Conservation (phyloP, 441 rosid species). For the Gossypium schwendimanii region DNA sequence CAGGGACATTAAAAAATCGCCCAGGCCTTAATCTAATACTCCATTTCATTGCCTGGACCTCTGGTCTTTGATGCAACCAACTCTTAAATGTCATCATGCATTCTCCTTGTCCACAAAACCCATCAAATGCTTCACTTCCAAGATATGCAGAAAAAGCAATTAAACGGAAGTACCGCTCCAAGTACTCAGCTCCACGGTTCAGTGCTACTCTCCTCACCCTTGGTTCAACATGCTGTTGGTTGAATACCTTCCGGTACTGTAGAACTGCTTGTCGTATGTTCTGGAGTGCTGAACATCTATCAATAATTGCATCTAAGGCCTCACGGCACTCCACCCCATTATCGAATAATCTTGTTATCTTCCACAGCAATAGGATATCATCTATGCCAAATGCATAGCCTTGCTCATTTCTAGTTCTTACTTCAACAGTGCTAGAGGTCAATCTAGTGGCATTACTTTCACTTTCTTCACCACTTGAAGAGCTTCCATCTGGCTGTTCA, state of each 20-base stretch:
- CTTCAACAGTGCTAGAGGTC: conserved; percentile 29
- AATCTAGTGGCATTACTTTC: conserved; percentile 43
- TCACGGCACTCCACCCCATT: conserved; percentile 92
- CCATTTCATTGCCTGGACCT: conserved; percentile 99
- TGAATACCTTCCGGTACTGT: conserved; percentile 75
- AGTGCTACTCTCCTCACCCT: conserved; percentile 89
- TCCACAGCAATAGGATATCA: conserved; percentile 79
- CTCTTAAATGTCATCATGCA: conserved; percentile 73
- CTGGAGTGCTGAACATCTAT: conserved; percentile 94
- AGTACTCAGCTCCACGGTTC: conserved; percentile 93
- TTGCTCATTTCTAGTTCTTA: conserved; percentile 41
- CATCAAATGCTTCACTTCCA: conserved; percentile 95
- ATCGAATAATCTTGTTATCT: conserved; percentile 88
- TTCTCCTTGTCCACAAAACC: conserved; percentile 77
- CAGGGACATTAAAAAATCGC: conserved; percentile 84
- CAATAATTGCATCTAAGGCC: conserved; percentile 89
- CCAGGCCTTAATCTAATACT: conserved; percentile 96
- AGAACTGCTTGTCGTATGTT: conserved; percentile 94
- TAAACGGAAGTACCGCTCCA: conserved; percentile 88
- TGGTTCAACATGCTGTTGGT: conserved; percentile 91
- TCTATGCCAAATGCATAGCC: conserved; percentile 83
- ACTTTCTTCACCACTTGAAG: conserved; percentile 92
- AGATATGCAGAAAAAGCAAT: conserved; percentile 98
- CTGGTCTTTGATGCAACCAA: conserved; percentile 92
- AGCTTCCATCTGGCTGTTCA: conserved; percentile 70